Percentiles rank a stretch among this genome's conserved stretches.
Evolutionary conservation across 2,329 filamentous ascomycete genomes (phyloP).

Genomic region (Fusarium coicis): DNA sequence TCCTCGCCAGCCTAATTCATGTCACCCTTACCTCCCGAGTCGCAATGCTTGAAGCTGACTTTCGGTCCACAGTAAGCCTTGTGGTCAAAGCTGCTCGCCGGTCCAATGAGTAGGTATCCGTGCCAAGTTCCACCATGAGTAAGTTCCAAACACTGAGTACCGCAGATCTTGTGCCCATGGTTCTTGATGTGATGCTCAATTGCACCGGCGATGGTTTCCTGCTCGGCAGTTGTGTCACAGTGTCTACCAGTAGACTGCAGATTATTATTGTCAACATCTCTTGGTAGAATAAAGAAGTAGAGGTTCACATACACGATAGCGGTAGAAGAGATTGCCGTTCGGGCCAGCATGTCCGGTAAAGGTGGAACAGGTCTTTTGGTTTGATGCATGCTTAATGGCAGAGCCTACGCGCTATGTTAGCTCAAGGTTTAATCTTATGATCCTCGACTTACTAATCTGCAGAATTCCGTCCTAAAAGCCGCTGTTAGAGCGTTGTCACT

Average conservation of each 20-base stretch:
- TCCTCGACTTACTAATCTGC: background rate
- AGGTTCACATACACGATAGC: background rate
- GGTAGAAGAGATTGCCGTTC: background rate
- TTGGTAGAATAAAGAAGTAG: too few species aligned
- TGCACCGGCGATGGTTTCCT: background rate
- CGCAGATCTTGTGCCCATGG: background rate
- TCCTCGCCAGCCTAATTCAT: too few species aligned
- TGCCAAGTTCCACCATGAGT: background rate
- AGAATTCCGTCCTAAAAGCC: background rate
- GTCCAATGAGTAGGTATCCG: background rate
- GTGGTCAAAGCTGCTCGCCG: rapidly evolving
- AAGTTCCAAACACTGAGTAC: background rate
- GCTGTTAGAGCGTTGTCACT: background rate
- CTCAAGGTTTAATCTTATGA: rapidly evolving
- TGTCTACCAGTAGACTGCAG: background rate
- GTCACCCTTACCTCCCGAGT: background rate
- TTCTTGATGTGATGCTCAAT: background rate
- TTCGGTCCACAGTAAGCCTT: background rate
- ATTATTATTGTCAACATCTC: too few species aligned
- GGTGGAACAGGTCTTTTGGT: background rate
- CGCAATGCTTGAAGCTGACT: background rate
- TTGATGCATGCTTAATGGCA: background rate
- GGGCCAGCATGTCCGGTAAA: background rate
- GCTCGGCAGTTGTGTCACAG: background rate
- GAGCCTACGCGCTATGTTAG: rapidly evolving